Evolutionary conservation across 257 asterid species (phyloP).

Genomic region (Rubia yunnanensis): DNA sequence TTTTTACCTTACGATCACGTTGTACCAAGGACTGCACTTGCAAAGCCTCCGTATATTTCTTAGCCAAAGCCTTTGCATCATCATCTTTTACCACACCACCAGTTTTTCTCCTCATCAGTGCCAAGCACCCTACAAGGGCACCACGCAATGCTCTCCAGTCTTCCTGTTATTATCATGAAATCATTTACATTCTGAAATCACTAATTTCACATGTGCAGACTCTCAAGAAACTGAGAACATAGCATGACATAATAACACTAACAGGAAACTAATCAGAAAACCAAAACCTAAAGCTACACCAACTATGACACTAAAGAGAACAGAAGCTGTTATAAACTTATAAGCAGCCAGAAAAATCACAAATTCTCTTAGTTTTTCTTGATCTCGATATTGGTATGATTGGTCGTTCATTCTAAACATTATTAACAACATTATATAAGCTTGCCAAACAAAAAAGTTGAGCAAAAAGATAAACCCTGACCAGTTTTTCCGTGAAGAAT

Average conservation of each 20-base stretch:
- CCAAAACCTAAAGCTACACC: background rate
- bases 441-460: background rate
- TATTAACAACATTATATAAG: background rate
- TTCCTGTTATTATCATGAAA: conserved; percentile 48
- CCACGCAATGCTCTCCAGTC: conserved; percentile 97
- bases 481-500: conserved; percentile 87
- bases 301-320: too few relatives aligned
- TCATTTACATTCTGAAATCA: conserved; percentile 7
- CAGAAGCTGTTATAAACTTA: background rate
- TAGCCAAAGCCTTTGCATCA: conserved; percentile 67
- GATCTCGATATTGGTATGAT: background rate
- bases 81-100: conserved; percentile 43
- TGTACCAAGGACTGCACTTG: conserved; percentile 87
- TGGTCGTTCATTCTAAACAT: too few relatives aligned
- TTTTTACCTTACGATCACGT: conserved; percentile 74
- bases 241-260: background rate
- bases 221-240: background rate
- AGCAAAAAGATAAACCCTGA: conserved; percentile 25
- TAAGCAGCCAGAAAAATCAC: background rate
- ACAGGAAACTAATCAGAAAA: conserved; percentile 1
- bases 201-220: background rate
- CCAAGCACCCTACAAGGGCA: conserved; percentile 92
- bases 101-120: conserved; percentile 62
- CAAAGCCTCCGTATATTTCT: conserved; percentile 44
- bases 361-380: conserved; percentile 1